phyloP scores from a whole-genome alignment of 306 rosid genomes.

The Herpetospermum pedunculosum region DNA sequence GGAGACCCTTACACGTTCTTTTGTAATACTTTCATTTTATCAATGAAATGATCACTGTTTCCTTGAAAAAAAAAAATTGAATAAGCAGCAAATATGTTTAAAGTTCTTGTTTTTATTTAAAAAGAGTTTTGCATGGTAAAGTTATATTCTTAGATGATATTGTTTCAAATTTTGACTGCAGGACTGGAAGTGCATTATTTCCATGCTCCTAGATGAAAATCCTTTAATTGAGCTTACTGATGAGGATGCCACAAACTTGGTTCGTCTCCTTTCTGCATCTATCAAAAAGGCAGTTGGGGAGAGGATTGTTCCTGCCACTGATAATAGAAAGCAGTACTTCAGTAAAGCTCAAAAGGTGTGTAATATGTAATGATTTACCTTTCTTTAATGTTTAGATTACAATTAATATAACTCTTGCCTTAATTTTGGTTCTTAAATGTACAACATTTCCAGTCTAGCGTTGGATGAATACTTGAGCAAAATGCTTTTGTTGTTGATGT shows the following conservation, averaged over 20 bases:
- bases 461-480: neutral
- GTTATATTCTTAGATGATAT: conserved; percentile 15
- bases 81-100: neutral
- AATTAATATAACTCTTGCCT: neutral
- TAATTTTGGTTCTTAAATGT: neutral
- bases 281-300: conserved; percentile 94
- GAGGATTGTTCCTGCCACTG: conserved; percentile 81
- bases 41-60: no score
- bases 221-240: conserved; percentile 65
- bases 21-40: no score
- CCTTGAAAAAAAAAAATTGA: no score
- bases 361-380: conserved; percentile 11
- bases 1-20: no score
- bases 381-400: conserved; percentile 4
- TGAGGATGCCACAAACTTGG: conserved; percentile 84
- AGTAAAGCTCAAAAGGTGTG: conserved; percentile 86
- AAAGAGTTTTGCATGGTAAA: neutral
- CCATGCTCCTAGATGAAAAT: conserved; percentile 81
- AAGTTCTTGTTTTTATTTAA: neutral
- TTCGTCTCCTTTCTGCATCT: conserved; percentile 82
- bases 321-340: conserved; percentile 68
- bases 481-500: neutral
- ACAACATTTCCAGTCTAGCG: neutral
- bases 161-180: conserved; percentile 29
- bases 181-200: conserved; percentile 94